These are phyloP conservation scores for Ceratonia siliqua DNA, from an alignment of 306 rosid genomes.

Conservation along the genomic window DNA sequence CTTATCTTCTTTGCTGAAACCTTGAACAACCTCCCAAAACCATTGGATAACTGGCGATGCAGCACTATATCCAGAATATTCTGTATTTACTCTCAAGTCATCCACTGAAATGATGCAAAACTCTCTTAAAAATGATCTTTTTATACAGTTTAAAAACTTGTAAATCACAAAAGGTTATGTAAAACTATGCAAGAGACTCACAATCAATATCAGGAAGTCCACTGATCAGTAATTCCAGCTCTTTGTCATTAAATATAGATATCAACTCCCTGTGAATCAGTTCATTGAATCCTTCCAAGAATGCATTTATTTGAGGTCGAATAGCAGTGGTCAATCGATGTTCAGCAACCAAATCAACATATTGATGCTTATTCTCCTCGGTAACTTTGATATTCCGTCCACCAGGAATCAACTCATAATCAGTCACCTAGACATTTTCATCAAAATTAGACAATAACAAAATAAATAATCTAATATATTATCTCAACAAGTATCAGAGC, in stretches of 20 bases:
- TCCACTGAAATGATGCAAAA: conserved; percentile 72
- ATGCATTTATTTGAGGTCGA: conserved; percentile 94
- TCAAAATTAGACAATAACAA: conserved; percentile 33
- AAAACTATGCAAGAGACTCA: conserved; percentile 44
- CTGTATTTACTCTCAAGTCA: conserved; percentile 97
- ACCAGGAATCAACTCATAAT: conserved; percentile 91
- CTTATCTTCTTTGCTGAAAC: conserved; percentile 95
- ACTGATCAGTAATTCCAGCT: conserved; percentile 89
- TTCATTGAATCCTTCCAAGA: conserved; percentile 87
- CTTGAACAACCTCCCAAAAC: conserved; percentile 98
- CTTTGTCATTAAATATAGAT: conserved; percentile 93
- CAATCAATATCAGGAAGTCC: conserved; percentile 99
- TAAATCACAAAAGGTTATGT: neutral
- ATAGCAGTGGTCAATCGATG: conserved; percentile 98
- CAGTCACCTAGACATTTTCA: conserved; percentile 74
- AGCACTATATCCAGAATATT: conserved; percentile 92
- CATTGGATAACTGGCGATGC: conserved; percentile 92
- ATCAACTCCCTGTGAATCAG: conserved; percentile 71
- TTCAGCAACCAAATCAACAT: conserved; percentile 90
- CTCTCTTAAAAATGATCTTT: conserved; percentile 27
- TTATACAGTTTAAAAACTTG: neutral
- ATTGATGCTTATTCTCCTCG: conserved; percentile 92
- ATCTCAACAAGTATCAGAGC: conserved; percentile 22
- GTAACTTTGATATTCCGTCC: conserved; percentile 97
- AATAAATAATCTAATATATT: conserved; percentile 18